Evolutionary conservation across 1,284 basidiomycete species (phyloP), one percentile per base, ranked within the genome.

Genomic region (Trametes polyzona): DNA sequence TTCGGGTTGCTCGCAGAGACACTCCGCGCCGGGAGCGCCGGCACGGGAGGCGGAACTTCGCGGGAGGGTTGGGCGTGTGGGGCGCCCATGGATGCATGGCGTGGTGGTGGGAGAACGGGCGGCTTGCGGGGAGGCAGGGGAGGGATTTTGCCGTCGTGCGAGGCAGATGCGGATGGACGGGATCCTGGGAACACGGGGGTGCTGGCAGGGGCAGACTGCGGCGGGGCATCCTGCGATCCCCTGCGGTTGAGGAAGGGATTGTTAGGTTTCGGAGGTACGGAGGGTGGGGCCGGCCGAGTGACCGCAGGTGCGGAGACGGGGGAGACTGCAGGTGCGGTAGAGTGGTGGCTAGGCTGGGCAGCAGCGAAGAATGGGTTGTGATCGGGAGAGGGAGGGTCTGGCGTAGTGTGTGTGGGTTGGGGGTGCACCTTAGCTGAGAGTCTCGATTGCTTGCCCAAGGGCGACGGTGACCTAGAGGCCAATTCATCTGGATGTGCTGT

Each of bases 181-280:
- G 55, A 24, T n/a, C 56, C 41, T 26, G 55, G 35, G 40, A 61
- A 51, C 6, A 30, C 23, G 37, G 49, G 12, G 10, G 51, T 55
- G 14, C 42, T 50, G 2, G 59, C 50, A 7, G 62, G 51, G 0
- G 59, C 48, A 30, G 65, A 58, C 21, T 61, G 62, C 14, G 59
- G 62, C 14, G 57, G 56, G 2, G 33, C 58, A 21, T 62, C 63
- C 23, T 67, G 62, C 11, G 64, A 67, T 5, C 57, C 59, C 27
- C 66, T 42, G 12, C 74, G 73, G 27, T 69, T 65, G 24, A 75
- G 64, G 54, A 76, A 76, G 0, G 75, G 75, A 37, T 76, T 76
- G 21, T 71, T 75, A 9, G 72, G 69, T 35, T 71, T 69, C 9
- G 66, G 64, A 8, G 64, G 67, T n/a, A 67, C 39, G 19, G 65